Percentiles rank a stretch among this genome's conserved stretches.
These are phyloP conservation scores for Pseudognaphalium luteoalbum DNA, from an alignment of 129 eudicot species.

Conservation along the genomic window DNA sequence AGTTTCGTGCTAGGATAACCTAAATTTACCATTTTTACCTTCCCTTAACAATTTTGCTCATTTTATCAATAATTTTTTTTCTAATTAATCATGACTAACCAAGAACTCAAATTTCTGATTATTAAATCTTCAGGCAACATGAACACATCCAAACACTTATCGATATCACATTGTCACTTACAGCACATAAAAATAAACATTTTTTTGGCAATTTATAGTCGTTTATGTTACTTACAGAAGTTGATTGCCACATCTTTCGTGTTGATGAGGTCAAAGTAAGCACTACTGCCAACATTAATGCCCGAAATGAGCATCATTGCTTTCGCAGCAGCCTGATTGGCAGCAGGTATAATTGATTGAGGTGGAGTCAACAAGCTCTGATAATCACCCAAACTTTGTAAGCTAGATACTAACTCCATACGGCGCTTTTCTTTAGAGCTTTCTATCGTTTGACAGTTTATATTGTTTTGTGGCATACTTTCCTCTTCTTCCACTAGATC, in stretches of 20 bases:
- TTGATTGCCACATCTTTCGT: constrained; percentile 64
- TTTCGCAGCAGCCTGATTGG: constrained; percentile 96
- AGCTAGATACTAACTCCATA: constrained; percentile 62
- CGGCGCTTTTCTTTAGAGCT: constrained; percentile 52
- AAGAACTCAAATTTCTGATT: no score
- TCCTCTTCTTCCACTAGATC: constrained; percentile 87
- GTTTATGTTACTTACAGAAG: constrained; percentile 60
- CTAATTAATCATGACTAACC: no score
- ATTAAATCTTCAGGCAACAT: background rate
- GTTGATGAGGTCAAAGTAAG: constrained; percentile 65
- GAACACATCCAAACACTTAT: background rate
- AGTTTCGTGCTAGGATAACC: no score
- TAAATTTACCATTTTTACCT: no score
- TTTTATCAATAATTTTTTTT: no score
- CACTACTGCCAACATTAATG: constrained; percentile 51
- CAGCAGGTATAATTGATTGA: constrained; percentile 59
- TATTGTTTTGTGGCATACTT: constrained; percentile 35
- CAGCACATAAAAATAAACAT: background rate
- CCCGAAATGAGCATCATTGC: constrained; percentile 82
- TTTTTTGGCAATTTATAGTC: background rate
- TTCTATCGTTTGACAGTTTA: constrained; percentile 31
- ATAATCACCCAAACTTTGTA: constrained; percentile 72
- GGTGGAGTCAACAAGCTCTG: constrained; percentile 82
- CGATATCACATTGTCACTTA: background rate
- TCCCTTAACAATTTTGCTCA: no score